phyloP scores from a whole-genome alignment of 108 stramenopile genomes.

The Craspedostauros australis region DNA sequence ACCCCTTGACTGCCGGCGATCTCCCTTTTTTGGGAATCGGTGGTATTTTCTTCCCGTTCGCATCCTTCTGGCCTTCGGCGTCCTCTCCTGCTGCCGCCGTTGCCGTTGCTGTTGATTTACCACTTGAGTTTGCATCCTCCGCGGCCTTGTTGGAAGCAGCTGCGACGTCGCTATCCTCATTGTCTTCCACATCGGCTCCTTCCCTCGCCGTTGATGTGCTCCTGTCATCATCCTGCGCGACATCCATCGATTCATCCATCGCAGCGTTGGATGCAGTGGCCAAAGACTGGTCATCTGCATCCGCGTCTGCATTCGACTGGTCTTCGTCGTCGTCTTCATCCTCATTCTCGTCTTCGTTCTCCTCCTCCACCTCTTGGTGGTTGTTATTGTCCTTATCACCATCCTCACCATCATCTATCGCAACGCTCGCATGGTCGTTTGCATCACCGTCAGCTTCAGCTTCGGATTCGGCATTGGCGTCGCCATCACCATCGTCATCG shows the following conservation, averaged over 20 bases:
- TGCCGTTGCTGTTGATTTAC: too few species aligned
- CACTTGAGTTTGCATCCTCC: too few species aligned
- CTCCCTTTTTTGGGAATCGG: conserved; percentile 26
- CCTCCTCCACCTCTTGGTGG: too few species aligned
- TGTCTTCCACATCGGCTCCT: too few species aligned
- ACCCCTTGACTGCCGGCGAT: conserved; percentile 59
- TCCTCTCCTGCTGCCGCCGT: not conserved
- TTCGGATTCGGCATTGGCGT: conserved; percentile 8
- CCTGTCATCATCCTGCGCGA: too few species aligned
- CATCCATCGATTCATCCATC: too few species aligned
- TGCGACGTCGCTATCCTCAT: too few species aligned
- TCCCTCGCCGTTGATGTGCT: too few species aligned
- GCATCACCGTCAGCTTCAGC: conserved; percentile 3
- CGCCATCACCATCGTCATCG: conserved; percentile 22
- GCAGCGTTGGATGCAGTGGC: too few species aligned
- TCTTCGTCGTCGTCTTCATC: conserved; percentile 6
- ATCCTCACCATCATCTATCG: too few species aligned
- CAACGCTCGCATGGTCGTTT: conserved; percentile 9
- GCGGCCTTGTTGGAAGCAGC: too few species aligned
- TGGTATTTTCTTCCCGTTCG: conserved; percentile 14
- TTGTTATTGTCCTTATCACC: too few species aligned
- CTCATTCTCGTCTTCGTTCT: conserved; percentile 10
- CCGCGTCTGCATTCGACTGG: not conserved
- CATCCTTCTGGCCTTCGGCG: conserved; percentile 1
- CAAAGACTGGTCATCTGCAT: conserved; percentile 11